Percentiles rank a stretch among this genome's conserved stretches.
These are phyloP conservation scores for Phtheirospermum japonicum DNA, from an alignment of 257 asterid species.

Conservation along the genomic window DNA sequence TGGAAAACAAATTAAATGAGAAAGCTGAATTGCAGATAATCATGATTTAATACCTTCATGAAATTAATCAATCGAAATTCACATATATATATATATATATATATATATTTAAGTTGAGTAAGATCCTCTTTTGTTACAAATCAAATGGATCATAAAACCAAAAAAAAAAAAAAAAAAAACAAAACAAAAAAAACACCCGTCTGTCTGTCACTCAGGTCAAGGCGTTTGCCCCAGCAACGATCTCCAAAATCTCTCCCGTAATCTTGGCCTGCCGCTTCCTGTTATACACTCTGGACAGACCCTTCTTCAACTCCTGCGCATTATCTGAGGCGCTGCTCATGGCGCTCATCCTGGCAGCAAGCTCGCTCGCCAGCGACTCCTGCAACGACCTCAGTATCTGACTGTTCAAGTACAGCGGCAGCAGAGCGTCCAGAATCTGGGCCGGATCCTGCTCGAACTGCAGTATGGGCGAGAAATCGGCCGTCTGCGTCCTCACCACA, in stretches of 20 bases:
- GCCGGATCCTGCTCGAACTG: conserved; percentile 93
- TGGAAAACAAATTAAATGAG: too few relatives aligned
- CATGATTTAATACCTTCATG: too few relatives aligned
- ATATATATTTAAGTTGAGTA: conserved; percentile 26
- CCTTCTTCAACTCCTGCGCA: conserved; percentile 66
- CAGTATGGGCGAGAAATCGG: conserved; percentile 74
- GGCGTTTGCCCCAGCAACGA: conserved; percentile 83
- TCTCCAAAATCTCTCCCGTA: conserved; percentile 94
- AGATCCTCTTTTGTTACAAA: conserved; percentile 35
- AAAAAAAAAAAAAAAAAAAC: neutral
- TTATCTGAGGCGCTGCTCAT: conserved; percentile 86
- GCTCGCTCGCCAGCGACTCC: conserved; percentile 86
- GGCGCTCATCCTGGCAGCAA: conserved; percentile 91
- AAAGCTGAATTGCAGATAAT: too few relatives aligned
- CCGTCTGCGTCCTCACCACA: conserved; percentile 49
- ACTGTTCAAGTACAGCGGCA: conserved; percentile 88
- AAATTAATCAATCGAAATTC: neutral
- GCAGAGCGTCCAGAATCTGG: conserved; percentile 79
- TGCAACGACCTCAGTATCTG: conserved; percentile 82
- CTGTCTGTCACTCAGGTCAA: conserved; percentile 27
- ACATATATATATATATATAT: conserved; percentile 35
- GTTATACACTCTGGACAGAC: conserved; percentile 56
- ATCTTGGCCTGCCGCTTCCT: conserved; percentile 89
- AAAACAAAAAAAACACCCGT: neutral
- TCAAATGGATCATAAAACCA: conserved; percentile 24